Percentiles rank a stretch among this genome's conserved stretches.
phyloP scores from a whole-genome alignment of 176 grass and related monocot genomes.

The Pontederia crassipes region DNA sequence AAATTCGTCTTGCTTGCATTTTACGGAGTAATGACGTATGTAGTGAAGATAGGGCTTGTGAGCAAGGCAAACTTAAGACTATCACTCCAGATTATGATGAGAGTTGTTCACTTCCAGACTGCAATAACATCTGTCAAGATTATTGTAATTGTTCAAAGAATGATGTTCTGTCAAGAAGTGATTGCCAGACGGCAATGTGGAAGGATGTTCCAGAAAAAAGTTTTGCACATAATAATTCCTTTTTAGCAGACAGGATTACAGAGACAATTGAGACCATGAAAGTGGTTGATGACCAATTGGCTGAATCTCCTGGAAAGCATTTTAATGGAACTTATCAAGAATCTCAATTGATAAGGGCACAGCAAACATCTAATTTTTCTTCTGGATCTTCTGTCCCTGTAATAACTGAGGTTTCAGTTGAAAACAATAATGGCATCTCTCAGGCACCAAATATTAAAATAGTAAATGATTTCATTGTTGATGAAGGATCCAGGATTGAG shows the following conservation, averaged over 20 bases:
- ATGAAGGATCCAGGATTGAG: conserved; percentile 69
- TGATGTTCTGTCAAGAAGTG: conserved; percentile 25
- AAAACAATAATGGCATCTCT: conserved; percentile 37
- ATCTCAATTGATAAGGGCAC: conserved; percentile 28
- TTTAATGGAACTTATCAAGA: conserved; percentile 19
- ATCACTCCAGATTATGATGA: conserved; percentile 24
- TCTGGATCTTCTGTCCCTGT: conserved; percentile 65
- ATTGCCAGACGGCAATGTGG: conserved; percentile 23
- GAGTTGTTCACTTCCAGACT: conserved; percentile 23
- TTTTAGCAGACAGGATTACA: conserved; percentile 23
- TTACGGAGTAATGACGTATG: conserved; percentile 21
- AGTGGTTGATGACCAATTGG: conserved; percentile 13
- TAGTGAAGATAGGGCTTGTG: conserved; percentile 20
- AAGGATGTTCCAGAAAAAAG: conserved; percentile 44
- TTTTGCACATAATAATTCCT: conserved; percentile 17
- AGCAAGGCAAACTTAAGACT: conserved; percentile 20
- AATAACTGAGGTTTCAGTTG: conserved; percentile 60
- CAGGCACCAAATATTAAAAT: conserved; percentile 20
- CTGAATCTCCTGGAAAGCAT: conserved; percentile 16
- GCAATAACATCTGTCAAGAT: conserved; percentile 30
- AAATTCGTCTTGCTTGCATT: conserved; percentile 5
- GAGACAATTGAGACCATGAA: conserved; percentile 32
- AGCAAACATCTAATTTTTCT: conserved; percentile 50
- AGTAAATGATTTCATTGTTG: conserved; percentile 30
- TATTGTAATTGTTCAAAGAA: conserved; percentile 46